phyloP scores from a whole-genome alignment of 371 early-diverging fungal species.

The Catenaria anguillulae region DNA sequence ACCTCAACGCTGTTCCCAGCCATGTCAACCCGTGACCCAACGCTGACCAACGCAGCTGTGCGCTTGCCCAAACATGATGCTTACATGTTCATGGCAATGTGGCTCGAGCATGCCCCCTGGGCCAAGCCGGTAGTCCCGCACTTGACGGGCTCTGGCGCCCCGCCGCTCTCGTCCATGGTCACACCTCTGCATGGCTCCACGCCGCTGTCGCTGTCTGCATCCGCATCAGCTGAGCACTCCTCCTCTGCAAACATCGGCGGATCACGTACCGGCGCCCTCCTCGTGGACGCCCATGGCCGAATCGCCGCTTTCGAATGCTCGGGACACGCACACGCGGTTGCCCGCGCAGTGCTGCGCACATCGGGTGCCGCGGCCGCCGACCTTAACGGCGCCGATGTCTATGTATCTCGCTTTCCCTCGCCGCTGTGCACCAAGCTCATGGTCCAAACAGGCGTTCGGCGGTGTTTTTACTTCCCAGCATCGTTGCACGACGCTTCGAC shows the following conservation, averaged over 20 bases:
- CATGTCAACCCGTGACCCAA: background rate
- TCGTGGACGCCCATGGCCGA: background rate
- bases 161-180: too few species aligned
- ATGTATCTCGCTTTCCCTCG: background rate
- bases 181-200: too few species aligned
- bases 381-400: background rate
- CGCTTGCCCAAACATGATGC: background rate
- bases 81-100: background rate
- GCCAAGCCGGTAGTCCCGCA: background rate
- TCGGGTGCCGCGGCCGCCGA: background rate
- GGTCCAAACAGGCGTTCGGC: background rate
- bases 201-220: too few species aligned
- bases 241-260: background rate
- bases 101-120: background rate
- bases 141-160: background rate
- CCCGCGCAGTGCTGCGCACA: background rate
- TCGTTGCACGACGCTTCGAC: background rate
- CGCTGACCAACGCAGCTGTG: background rate
- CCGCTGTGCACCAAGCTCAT: slow-evolving; percentile 3
- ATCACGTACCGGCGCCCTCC: background rate
- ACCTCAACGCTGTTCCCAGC: too few species aligned
- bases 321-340: background rate
- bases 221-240: background rate
- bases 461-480: background rate
- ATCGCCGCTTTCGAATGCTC: background rate